phyloP scores from a whole-genome alignment of 306 rosid genomes.

The Styphnolobium japonicum region DNA sequence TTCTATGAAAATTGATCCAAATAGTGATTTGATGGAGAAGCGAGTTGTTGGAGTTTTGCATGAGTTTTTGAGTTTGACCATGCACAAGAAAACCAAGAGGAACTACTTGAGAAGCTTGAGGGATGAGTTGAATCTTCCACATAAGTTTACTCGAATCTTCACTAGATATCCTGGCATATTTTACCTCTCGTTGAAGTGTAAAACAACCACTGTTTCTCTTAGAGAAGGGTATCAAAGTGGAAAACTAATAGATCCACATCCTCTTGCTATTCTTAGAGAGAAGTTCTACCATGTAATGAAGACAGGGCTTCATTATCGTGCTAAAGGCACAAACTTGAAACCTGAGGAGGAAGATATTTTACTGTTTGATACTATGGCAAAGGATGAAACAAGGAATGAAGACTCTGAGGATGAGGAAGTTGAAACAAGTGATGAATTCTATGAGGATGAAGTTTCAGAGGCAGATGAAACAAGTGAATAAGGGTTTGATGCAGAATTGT shows the following conservation, averaged over 20 bases:
- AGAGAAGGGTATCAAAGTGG: constrained; percentile 83
- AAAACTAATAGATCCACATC: constrained; percentile 71
- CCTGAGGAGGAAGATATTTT: constrained; percentile 23
- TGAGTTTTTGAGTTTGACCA: constrained; percentile 70
- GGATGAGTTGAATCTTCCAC: constrained; percentile 85
- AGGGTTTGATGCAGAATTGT: constrained; percentile 39
- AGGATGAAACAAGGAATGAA: constrained; percentile 34
- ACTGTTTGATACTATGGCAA: neutral
- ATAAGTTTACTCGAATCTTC: constrained; percentile 79
- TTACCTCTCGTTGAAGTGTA: constrained; percentile 85
- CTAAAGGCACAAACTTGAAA: constrained; percentile 53
- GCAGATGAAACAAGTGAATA: constrained; percentile 19
- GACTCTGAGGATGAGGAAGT: constrained; percentile 43
- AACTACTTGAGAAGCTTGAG: constrained; percentile 82
- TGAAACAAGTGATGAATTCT: constrained; percentile 41
- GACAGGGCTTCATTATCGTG: constrained; percentile 73
- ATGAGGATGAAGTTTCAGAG: constrained; percentile 45
- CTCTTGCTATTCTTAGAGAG: constrained; percentile 58
- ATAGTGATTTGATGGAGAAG: constrained; percentile 94
- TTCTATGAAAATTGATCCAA: constrained; percentile 62
- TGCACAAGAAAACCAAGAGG: constrained; percentile 91
- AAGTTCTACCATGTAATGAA: constrained; percentile 85
- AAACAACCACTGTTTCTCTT: constrained; percentile 73
- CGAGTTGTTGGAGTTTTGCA: constrained; percentile 88
- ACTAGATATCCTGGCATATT: constrained; percentile 86